Conservation (phyloP, 1,284 basidiomycete genomes). For the Meira miltonrushii region DNA sequence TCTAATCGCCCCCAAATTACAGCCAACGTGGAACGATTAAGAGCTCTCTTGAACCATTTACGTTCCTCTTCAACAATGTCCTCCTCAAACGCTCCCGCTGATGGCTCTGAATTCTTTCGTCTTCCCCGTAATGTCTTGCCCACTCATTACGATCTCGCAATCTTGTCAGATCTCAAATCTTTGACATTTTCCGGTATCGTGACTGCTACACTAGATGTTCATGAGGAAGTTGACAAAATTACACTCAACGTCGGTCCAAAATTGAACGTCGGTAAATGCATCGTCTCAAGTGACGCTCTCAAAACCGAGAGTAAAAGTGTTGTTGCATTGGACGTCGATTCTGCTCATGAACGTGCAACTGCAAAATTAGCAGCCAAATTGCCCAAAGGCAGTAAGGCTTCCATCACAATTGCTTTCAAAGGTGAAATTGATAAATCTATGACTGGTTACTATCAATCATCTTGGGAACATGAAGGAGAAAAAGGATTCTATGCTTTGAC, state of each 20-base stretch:
- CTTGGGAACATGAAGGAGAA: conserved; percentile 54
- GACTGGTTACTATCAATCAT: conserved; percentile 54
- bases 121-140: conserved; percentile 71
- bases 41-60: no score
- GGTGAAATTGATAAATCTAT: conserved; percentile 44
- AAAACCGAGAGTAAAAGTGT: conserved; percentile 60
- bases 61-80: not conserved
- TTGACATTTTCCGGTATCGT: conserved; percentile 72
- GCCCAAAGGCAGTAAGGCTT: conserved; percentile 39
- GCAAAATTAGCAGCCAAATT: conserved; percentile 35
- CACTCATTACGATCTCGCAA: conserved; percentile 72
- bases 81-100: not conserved
- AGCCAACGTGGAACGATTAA: no score
- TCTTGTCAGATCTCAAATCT: conserved; percentile 72
- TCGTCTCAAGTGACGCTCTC: conserved; percentile 62
- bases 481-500: conserved; percentile 51
- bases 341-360: conserved; percentile 35
- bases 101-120: conserved; percentile 57
- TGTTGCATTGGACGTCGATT: conserved; percentile 55
- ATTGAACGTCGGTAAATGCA: conserved; percentile 66
- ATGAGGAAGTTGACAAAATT: conserved; percentile 59
- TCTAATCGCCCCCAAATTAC: no score
- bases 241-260: conserved; percentile 58
- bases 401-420: conserved; percentile 38
- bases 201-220: conserved; percentile 70